Conservation (phyloP, 768 basidiomycete species). For the Phaeotremella fagi region DNA sequence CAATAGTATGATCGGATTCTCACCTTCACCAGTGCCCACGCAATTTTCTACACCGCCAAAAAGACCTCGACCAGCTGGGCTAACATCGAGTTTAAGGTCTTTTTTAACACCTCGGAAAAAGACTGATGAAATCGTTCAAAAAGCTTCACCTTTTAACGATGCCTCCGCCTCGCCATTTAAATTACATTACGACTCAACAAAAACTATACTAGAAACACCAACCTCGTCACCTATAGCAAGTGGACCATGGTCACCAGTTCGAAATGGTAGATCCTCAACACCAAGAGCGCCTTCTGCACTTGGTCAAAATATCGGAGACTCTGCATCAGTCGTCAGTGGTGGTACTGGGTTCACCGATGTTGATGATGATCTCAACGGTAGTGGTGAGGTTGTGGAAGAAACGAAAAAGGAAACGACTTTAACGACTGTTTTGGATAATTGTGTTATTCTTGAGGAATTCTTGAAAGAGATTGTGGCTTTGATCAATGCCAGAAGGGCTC, state of each 20-base stretch:
- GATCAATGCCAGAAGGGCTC: slow-evolving; percentile 27
- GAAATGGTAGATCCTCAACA: slow-evolving; percentile 40
- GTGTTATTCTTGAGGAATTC: slow-evolving; percentile 88
- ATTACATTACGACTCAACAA: slow-evolving; percentile 75
- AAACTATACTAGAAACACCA: slow-evolving; percentile 67
- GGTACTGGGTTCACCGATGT: not conserved
- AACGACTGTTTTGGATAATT: slow-evolving; percentile 82
- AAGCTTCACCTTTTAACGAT: too few relatives aligned
- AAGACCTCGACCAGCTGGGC: slow-evolving; percentile 35
- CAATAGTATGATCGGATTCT: slow-evolving; percentile 31
- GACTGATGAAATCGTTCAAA: too few relatives aligned
- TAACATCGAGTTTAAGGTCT: slow-evolving; percentile 33
- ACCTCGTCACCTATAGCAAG: slow-evolving; percentile 58
- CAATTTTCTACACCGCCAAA: slow-evolving; percentile 45
- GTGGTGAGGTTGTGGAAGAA: slow-evolving; percentile 25
- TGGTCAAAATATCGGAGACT: not conserved
- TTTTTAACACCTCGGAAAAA: slow-evolving; percentile 74
- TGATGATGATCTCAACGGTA: not conserved
- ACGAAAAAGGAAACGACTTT: slow-evolving; percentile 55
- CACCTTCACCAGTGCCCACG: not conserved
- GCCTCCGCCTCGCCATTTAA: slow-evolving; percentile 77
- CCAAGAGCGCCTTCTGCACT: not conserved
- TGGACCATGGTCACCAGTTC: slow-evolving; percentile 61
- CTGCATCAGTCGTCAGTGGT: not conserved
- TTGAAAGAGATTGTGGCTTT: slow-evolving; percentile 65